Base-by-base conservation (phyloP, 1,284 basidiomycete species). In the Malassezia vespertilionis region DNA sequence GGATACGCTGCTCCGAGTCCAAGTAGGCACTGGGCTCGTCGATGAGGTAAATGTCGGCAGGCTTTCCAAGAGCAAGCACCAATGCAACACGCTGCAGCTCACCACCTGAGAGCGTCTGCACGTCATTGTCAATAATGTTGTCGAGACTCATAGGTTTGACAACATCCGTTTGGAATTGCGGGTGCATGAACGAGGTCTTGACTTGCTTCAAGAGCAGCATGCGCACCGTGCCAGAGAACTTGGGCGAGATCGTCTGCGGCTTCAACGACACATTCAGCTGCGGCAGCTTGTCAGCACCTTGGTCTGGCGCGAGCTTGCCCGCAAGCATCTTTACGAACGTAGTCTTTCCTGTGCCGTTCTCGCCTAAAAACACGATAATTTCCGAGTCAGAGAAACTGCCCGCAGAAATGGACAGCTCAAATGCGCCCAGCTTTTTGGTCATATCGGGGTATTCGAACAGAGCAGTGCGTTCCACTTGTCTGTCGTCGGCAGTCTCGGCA, bases 161-260 rank as follows among this genome's bases (percentile, higher is more conserved):
- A n/a, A 70, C 67, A 45, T 70, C 67, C 15, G 65, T 69, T 57
- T 70, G 65, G 67, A 70, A 70, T 46, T 70, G 67, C 9, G 67
- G 67, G 46, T 70, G 67, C 65, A 70, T 65, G 38, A 69, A 70
- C 7, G 64, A 58, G 1, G 57, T 51, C 57, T 70, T 70, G 63
- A 70, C 69, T 52, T 67, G 64, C 62, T 70, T 70, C 47, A 70
- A 51, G 49, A 70, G 49, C 27, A 70, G 57, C 67, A 67, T 67
- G 28, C 65, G 63, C 27, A 70, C 67, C 9, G 67, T 67, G 18
- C 67, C 67, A 44, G 61, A 58, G 64, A 69, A 70, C 58, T 70
- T 70, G 52, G 67, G 67, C 22, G 67, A 65, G 34, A 70, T 70
- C 31, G 63, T 70, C 54, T 70, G 67, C 7, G 67, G 67, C 55